phyloP scores from a whole-genome alignment of 805 yeast genomes.

The Jamesozyma rosinii region DNA sequence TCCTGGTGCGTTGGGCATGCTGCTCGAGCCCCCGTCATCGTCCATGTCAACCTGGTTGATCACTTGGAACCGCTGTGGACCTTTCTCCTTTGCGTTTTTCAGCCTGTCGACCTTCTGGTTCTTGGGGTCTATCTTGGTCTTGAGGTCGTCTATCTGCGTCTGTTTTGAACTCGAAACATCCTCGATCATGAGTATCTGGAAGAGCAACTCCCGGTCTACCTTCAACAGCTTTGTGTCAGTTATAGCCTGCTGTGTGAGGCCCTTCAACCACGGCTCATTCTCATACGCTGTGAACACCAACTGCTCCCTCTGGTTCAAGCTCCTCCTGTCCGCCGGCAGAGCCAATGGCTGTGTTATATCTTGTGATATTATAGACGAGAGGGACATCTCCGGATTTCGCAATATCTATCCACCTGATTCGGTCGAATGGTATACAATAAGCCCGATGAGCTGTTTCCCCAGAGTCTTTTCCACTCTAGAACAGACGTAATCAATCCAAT shows the following conservation, averaged over 20 bases:
- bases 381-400: not conserved
- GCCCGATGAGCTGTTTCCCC: too few relatives aligned
- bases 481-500: too few relatives aligned
- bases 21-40: constrained; percentile 22
- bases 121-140: constrained; percentile 44
- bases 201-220: constrained; percentile 30
- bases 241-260: constrained; percentile 1
- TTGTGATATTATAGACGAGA: constrained; percentile 16
- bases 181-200: constrained; percentile 48
- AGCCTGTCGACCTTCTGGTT: constrained; percentile 53
- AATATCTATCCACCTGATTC: too few relatives aligned
- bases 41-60: constrained; percentile 45
- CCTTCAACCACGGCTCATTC: constrained; percentile 15
- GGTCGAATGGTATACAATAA: too few relatives aligned
- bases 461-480: too few relatives aligned
- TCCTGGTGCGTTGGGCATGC: constrained; percentile 1
- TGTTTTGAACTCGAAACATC: constrained; percentile 45
- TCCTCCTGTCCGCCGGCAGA: constrained; percentile 5
- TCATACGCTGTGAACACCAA: constrained; percentile 12
- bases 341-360: constrained; percentile 17
- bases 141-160: constrained; percentile 48
- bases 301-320: constrained; percentile 10
- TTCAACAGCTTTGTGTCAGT: constrained; percentile 12
- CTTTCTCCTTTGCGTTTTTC: constrained; percentile 7
- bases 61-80: constrained; percentile 23